These are phyloP conservation scores for Epichloe typhina DNA, from an alignment of 2,329 filamentous ascomycete species.

Conservation along the genomic window DNA sequence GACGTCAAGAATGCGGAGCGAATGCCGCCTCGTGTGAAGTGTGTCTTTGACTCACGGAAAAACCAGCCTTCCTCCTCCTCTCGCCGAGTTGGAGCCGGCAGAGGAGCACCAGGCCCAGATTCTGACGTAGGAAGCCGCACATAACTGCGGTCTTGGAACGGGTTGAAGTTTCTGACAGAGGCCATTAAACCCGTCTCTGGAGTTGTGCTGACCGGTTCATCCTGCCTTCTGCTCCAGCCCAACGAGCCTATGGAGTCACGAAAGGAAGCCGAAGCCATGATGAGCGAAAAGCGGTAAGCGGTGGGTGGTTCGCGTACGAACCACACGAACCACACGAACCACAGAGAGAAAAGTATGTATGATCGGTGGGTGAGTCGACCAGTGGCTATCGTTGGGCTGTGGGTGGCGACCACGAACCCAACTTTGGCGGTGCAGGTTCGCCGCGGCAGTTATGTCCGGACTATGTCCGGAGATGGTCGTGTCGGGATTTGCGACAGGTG, in stretches of 20 bases:
- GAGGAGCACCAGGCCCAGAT: constrained; percentile 58
- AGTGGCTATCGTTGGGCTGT: background rate
- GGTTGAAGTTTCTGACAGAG: constrained; percentile 73
- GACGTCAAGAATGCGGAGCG: constrained; percentile 6
- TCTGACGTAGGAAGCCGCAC: constrained; percentile 82
- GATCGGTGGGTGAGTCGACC: background rate
- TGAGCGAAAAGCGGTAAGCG: background rate
- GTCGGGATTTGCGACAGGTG: constrained; percentile 1
- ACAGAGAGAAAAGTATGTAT: background rate
- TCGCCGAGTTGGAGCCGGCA: constrained; percentile 70
- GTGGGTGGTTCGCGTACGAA: background rate
- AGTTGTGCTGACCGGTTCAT: constrained; percentile 59
- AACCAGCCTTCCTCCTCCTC: constrained; percentile 96
- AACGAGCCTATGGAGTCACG: constrained; percentile 89
- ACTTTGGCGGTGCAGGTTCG: background rate
- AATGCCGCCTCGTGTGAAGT: background rate
- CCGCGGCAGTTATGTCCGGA: background rate
- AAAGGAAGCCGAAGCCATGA: constrained; percentile 80
- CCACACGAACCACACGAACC: too few relatives aligned
- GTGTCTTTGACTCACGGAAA: constrained; percentile 59
- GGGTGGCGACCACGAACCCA: constrained; percentile 1
- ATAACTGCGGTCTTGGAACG: constrained; percentile 77
- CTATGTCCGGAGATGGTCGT: constrained; percentile 2
- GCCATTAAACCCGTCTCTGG: constrained; percentile 64
- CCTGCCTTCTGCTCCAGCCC: constrained; percentile 84